These are phyloP conservation scores for Phytophthora citricola DNA, from an alignment of 352 stramenopile species.

Conservation along the genomic window DNA sequence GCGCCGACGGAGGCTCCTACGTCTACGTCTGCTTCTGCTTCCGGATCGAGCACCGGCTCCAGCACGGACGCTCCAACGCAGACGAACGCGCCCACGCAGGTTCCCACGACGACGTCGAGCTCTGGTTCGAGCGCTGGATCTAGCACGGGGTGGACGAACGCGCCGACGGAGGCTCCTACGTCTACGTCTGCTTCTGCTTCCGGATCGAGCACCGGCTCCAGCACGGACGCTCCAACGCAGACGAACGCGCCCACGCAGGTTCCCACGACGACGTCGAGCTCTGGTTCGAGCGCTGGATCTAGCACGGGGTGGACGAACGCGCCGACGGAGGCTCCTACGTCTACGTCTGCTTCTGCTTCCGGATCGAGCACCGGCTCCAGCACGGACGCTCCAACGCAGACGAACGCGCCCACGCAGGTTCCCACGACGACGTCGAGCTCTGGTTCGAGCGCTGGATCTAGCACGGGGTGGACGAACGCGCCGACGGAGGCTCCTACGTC, in stretches of 20 bases:
- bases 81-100: background rate
- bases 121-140: background rate
- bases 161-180: background rate
- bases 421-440: background rate
- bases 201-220: background rate
- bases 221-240: background rate
- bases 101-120: background rate
- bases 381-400: background rate
- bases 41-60: background rate
- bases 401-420: background rate
- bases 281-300: conserved; percentile 3
- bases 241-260: background rate
- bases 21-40: background rate
- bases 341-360: background rate
- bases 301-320: background rate
- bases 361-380: background rate
- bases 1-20: conserved; percentile 9
- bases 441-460: background rate
- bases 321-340: background rate
- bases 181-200: background rate
- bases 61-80: background rate
- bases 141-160: background rate
- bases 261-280: background rate
- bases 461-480: conserved; percentile 5
- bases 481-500: conserved; percentile 8